phyloP scores from a whole-genome alignment of 83 land plant species.

The Thuja plicata region DNA sequence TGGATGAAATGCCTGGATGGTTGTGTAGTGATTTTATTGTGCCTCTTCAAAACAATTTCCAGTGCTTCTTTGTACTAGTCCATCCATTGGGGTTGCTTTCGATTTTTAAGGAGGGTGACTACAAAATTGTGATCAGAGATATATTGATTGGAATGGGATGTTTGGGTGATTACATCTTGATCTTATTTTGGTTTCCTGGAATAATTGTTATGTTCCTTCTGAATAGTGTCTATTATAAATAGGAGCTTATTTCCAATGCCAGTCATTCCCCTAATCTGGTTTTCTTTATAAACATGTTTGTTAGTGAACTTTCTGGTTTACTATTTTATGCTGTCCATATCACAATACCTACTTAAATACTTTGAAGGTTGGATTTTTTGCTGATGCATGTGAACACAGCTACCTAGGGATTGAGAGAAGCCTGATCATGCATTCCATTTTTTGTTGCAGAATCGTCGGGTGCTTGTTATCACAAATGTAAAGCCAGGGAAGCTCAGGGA shows the following conservation, averaged over 20 bases:
- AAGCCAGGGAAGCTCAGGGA: slow-evolving; percentile 97
- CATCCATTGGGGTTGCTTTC: not conserved
- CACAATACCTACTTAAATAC: not conserved
- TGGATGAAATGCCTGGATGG: not conserved
- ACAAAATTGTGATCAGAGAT: not conserved
- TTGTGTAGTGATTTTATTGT: not conserved
- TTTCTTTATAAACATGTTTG: not conserved
- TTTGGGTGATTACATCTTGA: not conserved
- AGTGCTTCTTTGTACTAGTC: not conserved
- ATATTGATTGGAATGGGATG: not conserved
- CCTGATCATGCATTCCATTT: slow-evolving; percentile 1
- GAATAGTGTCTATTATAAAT: not conserved
- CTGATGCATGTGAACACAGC: not conserved
- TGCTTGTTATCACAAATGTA: slow-evolving; percentile 89
- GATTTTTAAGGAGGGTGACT: not conserved
- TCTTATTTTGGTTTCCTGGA: not conserved
- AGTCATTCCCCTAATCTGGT: not conserved
- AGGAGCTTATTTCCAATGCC: not conserved
- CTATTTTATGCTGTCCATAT: not conserved
- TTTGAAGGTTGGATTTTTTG: not conserved
- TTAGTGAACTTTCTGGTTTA: not conserved
- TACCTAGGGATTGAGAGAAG: not conserved
- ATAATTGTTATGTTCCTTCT: not conserved
- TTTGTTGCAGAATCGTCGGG: slow-evolving; percentile 72
- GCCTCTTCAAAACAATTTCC: not conserved